phyloP scores from a whole-genome alignment of 768 basidiomycete species.

The Boletus subparvulus region DNA sequence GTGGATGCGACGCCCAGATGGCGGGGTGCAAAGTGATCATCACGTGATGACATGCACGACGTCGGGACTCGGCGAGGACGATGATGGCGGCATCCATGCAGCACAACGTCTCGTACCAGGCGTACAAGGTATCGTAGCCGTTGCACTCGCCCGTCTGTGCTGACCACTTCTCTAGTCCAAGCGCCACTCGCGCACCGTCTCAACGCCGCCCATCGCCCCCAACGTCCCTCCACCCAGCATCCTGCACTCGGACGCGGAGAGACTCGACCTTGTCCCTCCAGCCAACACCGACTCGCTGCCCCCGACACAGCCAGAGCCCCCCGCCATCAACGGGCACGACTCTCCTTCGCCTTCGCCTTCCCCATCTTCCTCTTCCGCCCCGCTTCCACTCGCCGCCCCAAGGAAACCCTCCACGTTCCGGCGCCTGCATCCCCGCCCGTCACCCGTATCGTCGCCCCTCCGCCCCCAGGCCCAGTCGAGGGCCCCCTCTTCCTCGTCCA shows the following conservation, averaged over 20 bases:
- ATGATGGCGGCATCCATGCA: slow-evolving; percentile 5
- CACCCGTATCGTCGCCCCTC: slow-evolving; percentile 34
- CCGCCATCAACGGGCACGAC: slow-evolving; percentile 8
- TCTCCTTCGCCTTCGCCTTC: background rate
- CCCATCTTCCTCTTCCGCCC: slow-evolving; percentile 10
- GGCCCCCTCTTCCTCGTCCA: slow-evolving; percentile 19
- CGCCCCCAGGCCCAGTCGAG: slow-evolving; percentile 27
- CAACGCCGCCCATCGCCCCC: slow-evolving; percentile 27
- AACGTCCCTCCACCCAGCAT: slow-evolving; percentile 15
- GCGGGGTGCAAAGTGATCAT: slow-evolving; percentile 17
- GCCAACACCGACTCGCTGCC: background rate
- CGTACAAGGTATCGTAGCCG: slow-evolving; percentile 40
- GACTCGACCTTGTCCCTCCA: slow-evolving; percentile 2
- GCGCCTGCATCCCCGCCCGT: slow-evolving; percentile 42
- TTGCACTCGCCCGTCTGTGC: background rate
- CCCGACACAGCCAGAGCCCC: background rate
- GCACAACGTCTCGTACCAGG: slow-evolving; percentile 45
- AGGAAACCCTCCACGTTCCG: slow-evolving; percentile 52
- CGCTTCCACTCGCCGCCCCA: background rate
- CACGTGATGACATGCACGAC: slow-evolving; percentile 10
- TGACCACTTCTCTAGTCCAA: slow-evolving; percentile 38
- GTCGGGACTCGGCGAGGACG: too few relatives aligned
- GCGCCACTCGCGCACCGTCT: slow-evolving; percentile 44
- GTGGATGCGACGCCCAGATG: slow-evolving; percentile 71
- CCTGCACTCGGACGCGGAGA: slow-evolving; percentile 21